Evolutionary conservation across 208 protist genomes (phyloP).

Genomic region (Leishmania turanica): DNA sequence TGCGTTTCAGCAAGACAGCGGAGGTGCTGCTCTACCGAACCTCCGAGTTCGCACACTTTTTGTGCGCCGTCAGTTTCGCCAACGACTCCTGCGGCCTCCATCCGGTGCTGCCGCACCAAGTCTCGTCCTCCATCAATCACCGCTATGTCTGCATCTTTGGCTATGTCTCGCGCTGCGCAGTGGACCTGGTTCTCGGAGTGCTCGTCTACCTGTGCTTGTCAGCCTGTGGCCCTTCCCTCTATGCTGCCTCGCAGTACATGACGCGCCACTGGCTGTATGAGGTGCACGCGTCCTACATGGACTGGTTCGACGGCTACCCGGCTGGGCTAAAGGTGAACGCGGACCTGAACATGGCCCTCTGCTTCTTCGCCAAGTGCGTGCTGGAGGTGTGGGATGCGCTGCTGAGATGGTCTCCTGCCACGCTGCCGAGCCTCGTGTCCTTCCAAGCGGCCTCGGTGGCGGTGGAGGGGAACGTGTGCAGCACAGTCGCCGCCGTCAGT

Average conservation of each 20-base stretch:
- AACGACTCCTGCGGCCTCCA: slow-evolving; percentile 77
- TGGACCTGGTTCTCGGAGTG: slow-evolving; percentile 69
- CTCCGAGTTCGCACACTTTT: slow-evolving; percentile 66
- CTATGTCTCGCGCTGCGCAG: slow-evolving; percentile 61
- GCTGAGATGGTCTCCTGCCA: slow-evolving; percentile 38
- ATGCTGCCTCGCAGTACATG: slow-evolving; percentile 39
- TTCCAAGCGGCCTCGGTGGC: slow-evolving; percentile 7
- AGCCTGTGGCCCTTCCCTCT: slow-evolving; percentile 43
- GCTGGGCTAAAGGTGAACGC: slow-evolving; percentile 95
- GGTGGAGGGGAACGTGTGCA: not conserved
- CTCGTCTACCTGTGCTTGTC: slow-evolving; percentile 55
- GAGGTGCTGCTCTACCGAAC: slow-evolving; percentile 37
- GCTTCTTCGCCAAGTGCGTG: slow-evolving; percentile 74
- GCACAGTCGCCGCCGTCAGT: not conserved
- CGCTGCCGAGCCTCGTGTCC: slow-evolving; percentile 25
- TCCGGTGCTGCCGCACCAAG: slow-evolving; percentile 66
- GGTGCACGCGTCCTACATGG: slow-evolving; percentile 82
- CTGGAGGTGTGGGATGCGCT: slow-evolving; percentile 70
- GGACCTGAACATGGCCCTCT: slow-evolving; percentile 88
- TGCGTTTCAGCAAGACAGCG: slow-evolving; percentile 41
- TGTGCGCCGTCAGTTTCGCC: slow-evolving; percentile 50
- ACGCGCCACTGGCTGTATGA: slow-evolving; percentile 70
- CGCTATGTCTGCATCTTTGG: slow-evolving; percentile 61
- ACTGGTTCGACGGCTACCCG: slow-evolving; percentile 94
- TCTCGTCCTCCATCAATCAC: slow-evolving; percentile 18